phyloP scores from a whole-genome alignment of 257 asterid species.

The Perilla frutescens region DNA sequence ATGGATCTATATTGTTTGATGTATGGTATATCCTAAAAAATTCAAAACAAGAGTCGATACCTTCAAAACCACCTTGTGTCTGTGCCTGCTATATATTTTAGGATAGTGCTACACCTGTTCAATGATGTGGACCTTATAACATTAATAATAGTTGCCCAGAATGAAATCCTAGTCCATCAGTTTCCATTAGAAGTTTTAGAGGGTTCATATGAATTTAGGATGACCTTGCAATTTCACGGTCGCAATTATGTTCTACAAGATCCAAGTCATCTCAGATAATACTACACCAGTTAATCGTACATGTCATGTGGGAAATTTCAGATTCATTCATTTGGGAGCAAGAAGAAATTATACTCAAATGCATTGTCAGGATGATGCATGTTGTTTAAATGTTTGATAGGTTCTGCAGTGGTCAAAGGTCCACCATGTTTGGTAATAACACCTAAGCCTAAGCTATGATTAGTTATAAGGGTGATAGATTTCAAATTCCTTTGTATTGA shows the following conservation, averaged over 20 bases:
- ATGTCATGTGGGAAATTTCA: neutral
- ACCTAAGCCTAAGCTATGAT: neutral
- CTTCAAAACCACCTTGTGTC: neutral
- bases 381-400: too few relatives aligned
- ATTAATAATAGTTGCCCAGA: too few relatives aligned
- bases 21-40: neutral
- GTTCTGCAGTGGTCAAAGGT: slow-evolving; percentile 16
- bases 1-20: neutral
- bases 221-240: too few relatives aligned
- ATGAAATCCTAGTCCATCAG: too few relatives aligned
- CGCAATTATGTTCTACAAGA: too few relatives aligned
- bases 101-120: neutral
- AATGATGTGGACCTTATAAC: too few relatives aligned
- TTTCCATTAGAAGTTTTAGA: too few relatives aligned
- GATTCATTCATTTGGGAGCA: neutral
- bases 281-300: neutral
- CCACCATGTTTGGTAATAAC: neutral
- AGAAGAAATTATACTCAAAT: neutral
- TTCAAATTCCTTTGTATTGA: neutral
- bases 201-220: too few relatives aligned
- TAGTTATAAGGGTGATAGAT: neutral
- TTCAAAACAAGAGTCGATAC: neutral
- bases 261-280: too few relatives aligned
- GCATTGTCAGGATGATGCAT: neutral
- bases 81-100: neutral